phyloP scores from a whole-genome alignment of 225 moss, liverwort and hornwort genomes.

The Thuidium tamariscinum region DNA sequence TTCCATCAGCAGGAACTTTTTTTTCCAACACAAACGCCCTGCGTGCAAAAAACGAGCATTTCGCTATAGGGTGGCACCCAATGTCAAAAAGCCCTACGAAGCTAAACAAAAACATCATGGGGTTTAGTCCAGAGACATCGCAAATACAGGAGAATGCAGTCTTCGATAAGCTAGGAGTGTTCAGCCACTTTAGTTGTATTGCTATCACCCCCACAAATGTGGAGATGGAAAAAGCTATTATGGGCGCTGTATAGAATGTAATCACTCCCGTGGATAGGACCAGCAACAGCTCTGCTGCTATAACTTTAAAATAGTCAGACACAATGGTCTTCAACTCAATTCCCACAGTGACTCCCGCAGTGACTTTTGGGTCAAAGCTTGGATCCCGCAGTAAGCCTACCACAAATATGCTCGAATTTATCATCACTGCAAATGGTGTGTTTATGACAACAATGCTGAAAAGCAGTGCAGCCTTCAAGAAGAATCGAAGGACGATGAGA shows the following conservation, averaged over 20 bases:
- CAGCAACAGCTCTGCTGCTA: too few relatives aligned
- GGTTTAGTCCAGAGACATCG: not conserved
- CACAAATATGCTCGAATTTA: too few relatives aligned
- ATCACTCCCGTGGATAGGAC: too few relatives aligned
- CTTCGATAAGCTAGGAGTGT: rapidly evolving
- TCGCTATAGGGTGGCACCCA: not conserved
- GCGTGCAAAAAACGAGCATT: rapidly evolving
- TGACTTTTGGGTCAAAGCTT: not conserved
- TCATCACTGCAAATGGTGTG: not conserved
- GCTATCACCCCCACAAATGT: not conserved
- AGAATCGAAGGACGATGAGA: not conserved
- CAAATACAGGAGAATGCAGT: not conserved
- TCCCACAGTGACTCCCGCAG: not conserved
- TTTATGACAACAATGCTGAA: not conserved
- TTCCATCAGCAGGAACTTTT: too few relatives aligned
- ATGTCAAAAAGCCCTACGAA: not conserved
- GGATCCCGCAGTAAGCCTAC: too few relatives aligned
- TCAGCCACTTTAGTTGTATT: too few relatives aligned
- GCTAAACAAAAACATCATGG: not conserved
- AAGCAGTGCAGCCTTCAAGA: not conserved
- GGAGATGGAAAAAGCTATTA: rapidly evolving
- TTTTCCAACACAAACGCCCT: rapidly evolving
- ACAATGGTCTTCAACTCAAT: not conserved
- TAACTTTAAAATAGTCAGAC: not conserved
- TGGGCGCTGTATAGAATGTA: not conserved